Base-by-base conservation (phyloP, 2,329 filamentous ascomycete species). In the Bipolaris victoriae region DNA sequence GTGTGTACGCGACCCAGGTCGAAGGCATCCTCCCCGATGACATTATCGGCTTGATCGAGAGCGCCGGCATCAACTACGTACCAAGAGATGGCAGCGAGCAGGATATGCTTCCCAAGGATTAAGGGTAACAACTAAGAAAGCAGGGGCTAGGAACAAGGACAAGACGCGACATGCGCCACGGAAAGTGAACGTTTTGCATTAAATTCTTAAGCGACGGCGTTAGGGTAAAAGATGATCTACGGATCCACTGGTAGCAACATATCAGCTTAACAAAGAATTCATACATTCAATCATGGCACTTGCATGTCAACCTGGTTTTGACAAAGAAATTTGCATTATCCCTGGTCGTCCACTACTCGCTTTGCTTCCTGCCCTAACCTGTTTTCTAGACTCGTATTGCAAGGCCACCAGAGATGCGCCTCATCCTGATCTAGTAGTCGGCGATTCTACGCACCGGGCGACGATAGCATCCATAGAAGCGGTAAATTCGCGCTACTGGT, bases 1-100 rank as follows among this genome's bases (percentile, higher is more conserved):
- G 95, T 52, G 88, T 96, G 56, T 99, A 99, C 79, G 95, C 95
- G 16, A 90, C 92, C 54, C 97, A 98, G 80, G 95, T 99, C 22
- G 92, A 90, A 31, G 95, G 95, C 16, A 87, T 91, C 60, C 71
- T 88, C 48, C 83, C 85, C 0, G 83, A 84, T 40, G 85, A 88
- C 55, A 80, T 84, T 37, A 77, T 86, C 29, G 78, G 79, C 36
- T 80, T 79, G 35, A 77, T 85, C 31, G 85, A 88, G 73, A 83
- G 82, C 65, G 81, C 84, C 7, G 86, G 86, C 15, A 78, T 88
- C 48, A 84, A 83, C 70, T 88, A 88, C 66, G 81, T 87, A 41
- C 85, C 86, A 3, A 64, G 75, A 29, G 75, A 77, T 43, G 75
- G 75, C 18, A 74, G 69, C 49, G 74, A 74, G 51, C 72, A 70